Evolutionary conservation across 768 basidiomycete species (phyloP).

Genomic region (Cystofilobasidium capitatum): DNA sequence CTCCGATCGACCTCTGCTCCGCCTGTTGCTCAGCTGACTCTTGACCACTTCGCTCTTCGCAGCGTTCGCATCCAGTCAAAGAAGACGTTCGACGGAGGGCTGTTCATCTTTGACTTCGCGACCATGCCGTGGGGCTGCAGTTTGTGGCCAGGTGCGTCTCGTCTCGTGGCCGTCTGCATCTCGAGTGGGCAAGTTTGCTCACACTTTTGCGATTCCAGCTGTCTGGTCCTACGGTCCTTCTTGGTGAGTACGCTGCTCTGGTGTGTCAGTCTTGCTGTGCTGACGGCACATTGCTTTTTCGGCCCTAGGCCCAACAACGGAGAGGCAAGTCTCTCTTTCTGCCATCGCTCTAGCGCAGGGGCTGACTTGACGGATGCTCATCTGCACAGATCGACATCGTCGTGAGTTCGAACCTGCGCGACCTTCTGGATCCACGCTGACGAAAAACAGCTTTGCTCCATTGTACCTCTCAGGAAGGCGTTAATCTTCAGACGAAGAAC

Average conservation of each 20-base stretch:
- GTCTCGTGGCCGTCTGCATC: neutral
- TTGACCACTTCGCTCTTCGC: neutral
- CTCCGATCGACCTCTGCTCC: neutral
- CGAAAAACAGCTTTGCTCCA: neutral
- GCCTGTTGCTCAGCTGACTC: neutral
- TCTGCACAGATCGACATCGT: constrained; percentile 4
- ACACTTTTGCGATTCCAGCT: neutral
- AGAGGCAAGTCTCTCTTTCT: neutral
- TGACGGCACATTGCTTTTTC: neutral
- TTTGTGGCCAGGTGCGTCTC: neutral
- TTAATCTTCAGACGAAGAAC: constrained; percentile 1
- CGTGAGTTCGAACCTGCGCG: too few relatives aligned
- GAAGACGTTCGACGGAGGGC: constrained; percentile 5
- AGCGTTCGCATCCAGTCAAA: constrained; percentile 12
- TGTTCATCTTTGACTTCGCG: constrained; percentile 10
- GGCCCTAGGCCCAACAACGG: constrained; percentile 19
- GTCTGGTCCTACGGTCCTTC: neutral
- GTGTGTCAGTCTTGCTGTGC: neutral
- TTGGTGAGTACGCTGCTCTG: neutral
- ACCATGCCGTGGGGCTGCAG: constrained; percentile 11
- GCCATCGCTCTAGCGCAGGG: neutral
- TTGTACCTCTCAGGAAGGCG: neutral
- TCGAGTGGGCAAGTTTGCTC: neutral
- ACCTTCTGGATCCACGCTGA: neutral
- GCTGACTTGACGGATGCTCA: neutral